phyloP scores from a whole-genome alignment of 2,329 filamentous ascomycete species.

The Metarhizium guizhouense region DNA sequence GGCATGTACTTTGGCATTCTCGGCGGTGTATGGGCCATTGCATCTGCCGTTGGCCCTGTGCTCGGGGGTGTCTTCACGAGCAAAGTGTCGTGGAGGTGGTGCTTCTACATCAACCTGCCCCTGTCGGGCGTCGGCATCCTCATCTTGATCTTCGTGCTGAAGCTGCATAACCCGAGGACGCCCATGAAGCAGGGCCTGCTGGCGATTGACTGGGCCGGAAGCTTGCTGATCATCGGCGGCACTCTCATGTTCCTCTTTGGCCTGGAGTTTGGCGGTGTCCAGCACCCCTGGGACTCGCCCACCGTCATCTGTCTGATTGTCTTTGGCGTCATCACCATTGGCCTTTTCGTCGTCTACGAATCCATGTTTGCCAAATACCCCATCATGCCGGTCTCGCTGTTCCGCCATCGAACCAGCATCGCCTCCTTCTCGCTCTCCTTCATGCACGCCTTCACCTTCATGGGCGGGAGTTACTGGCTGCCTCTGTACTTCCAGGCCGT shows the following conservation, averaged over 20 bases:
- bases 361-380: slow-evolving; percentile 66
- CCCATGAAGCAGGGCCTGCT: slow-evolving; percentile 52
- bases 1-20: slow-evolving; percentile 44
- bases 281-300: slow-evolving; percentile 64
- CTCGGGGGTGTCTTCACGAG: slow-evolving; percentile 61
- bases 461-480: slow-evolving; percentile 69
- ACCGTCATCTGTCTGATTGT: slow-evolving; percentile 70
- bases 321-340: slow-evolving; percentile 57
- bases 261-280: slow-evolving; percentile 73
- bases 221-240: slow-evolving; percentile 57
- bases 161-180: slow-evolving; percentile 60
- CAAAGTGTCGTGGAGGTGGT: slow-evolving; percentile 60
- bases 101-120: slow-evolving; percentile 56
- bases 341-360: slow-evolving; percentile 64
- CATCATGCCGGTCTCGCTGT: slow-evolving; percentile 66
- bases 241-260: slow-evolving; percentile 82
- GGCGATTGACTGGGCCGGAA: slow-evolving; percentile 52
- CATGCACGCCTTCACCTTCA: slow-evolving; percentile 69
- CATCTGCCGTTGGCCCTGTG: slow-evolving; percentile 56
- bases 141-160: slow-evolving; percentile 52
- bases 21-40: slow-evolving; percentile 54
- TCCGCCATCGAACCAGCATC: slow-evolving; percentile 56
- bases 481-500: slow-evolving; percentile 80
- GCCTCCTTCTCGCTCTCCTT: slow-evolving; percentile 59
- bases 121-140: slow-evolving; percentile 36